Evolutionary conservation across 2,329 filamentous ascomycete genomes (phyloP), one percentile per base, ranked within the genome.

Genomic region (Cercospora brassicicola): DNA sequence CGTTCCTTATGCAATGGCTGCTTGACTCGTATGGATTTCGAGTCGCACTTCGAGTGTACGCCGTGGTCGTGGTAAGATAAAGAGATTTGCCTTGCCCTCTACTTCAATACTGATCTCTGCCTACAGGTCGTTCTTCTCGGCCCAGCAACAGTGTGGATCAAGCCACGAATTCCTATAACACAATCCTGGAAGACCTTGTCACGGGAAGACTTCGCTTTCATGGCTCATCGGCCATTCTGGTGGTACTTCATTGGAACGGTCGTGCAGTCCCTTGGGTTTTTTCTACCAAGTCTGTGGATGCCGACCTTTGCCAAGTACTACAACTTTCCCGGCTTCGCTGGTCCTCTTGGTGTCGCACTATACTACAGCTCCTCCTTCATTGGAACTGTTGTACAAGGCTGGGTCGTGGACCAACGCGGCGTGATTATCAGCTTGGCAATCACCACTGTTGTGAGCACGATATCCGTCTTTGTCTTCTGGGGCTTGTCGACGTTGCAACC

Each of bases 71-170:
- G 13, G 36, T 39, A 39, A 39, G 13, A 39, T 39, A 5, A 15
- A 39, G 36, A 39, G 36, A n/a, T 39, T 4, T 39, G 36, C 36
- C 13, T 39, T 39, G 13, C 80, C 68, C 13, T 15, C 36, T 81
- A 82, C 20, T 83, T 80, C 69, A 77, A 78, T 4, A 84, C 79
- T 0, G 84, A 83, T 2, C 73, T 83, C n/a, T 74, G 81, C 20
- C 79, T 82, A 0, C 81, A 82, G 70, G 81, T 80, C 3, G 69
- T 82, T 45, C 70, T 74, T 8, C 76, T 81, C 20, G 36, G 36
- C 36, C 36, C 36, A 39, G 36, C 36, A 39, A 39, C 36, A 15
- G 36, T 39, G 13, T 39, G 36, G 36, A 56, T 30, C n/a, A 56
- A 56, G 23, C 30, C 53, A n/a, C 53, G n/a, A 20, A 26, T 56